Conservation (phyloP, 306 rosid species). For the Quercus robur region DNA sequence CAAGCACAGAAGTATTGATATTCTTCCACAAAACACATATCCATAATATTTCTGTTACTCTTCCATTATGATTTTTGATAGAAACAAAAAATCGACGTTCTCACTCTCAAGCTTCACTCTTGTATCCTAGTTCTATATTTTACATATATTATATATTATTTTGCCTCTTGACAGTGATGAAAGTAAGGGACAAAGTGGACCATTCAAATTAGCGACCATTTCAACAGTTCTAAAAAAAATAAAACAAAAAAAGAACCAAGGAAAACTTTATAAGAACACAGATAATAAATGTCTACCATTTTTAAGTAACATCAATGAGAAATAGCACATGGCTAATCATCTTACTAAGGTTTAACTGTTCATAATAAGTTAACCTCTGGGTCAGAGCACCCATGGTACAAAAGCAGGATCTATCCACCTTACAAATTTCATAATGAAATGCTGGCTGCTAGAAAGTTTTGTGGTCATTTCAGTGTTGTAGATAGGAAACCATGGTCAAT, state of each 20-base stretch:
- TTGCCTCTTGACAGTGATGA: not conserved
- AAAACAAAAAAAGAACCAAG: not conserved
- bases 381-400: not conserved
- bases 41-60: not conserved
- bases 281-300: not conserved
- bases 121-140: not conserved
- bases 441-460: not conserved
- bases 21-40: not conserved
- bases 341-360: not conserved
- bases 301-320: not conserved
- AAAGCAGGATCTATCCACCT: not conserved
- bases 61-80: not conserved
- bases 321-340: not conserved
- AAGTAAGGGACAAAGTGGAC: not conserved
- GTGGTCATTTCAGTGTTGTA: not conserved
- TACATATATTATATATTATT: no score
- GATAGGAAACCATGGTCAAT: not conserved
- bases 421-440: not conserved
- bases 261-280: not conserved
- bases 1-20: slow-evolving; percentile 17
- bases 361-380: not conserved
- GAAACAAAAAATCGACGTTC: not conserved
- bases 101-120: not conserved
- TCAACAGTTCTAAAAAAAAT: no score
- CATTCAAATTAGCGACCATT: not conserved